Percentiles rank a stretch among this genome's conserved stretches.
These are phyloP conservation scores for Colletotrichum siamense DNA, from an alignment of 2,329 filamentous ascomycete genomes.

Conservation along the genomic window DNA sequence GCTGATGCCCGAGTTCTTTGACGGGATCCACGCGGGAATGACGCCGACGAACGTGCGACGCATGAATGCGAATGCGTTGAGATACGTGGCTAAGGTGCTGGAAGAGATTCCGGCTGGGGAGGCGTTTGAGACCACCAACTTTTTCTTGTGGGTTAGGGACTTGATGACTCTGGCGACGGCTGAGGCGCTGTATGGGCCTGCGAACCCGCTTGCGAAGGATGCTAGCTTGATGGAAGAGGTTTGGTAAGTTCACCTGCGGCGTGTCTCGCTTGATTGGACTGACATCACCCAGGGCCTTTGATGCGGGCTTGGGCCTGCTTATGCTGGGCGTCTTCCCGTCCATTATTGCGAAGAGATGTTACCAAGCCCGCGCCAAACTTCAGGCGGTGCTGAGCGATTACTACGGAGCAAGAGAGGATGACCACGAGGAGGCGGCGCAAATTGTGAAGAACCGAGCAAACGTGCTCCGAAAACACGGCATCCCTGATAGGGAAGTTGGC, in stretches of 20 bases:
- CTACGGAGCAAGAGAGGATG: conserved; percentile 32
- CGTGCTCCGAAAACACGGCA: conserved; percentile 30
- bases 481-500: conserved; percentile 31
- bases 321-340: conserved; percentile 33
- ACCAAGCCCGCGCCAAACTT: conserved; percentile 27
- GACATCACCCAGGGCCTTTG: neutral
- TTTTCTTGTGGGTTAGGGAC: conserved; percentile 44
- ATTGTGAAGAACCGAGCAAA: conserved; percentile 33
- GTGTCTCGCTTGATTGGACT: neutral
- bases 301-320: neutral
- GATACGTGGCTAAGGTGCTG: conserved; percentile 1
- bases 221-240: conserved; percentile 36
- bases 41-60: neutral
- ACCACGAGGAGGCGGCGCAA: conserved; percentile 29
- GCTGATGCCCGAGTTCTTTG: conserved; percentile 2
- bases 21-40: conserved; percentile 5
- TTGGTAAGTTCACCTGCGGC: conserved; percentile 25
- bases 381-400: conserved; percentile 33
- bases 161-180: conserved; percentile 43
- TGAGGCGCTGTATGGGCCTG: conserved; percentile 45
- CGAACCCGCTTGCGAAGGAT: conserved; percentile 44
- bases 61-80: conserved; percentile 14
- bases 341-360: conserved; percentile 34
- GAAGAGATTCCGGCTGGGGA: conserved; percentile 27
- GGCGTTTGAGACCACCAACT: conserved; percentile 23